phyloP scores from a whole-genome alignment of 2,329 filamentous ascomycete species.

The Escovopsis sp. region DNA sequence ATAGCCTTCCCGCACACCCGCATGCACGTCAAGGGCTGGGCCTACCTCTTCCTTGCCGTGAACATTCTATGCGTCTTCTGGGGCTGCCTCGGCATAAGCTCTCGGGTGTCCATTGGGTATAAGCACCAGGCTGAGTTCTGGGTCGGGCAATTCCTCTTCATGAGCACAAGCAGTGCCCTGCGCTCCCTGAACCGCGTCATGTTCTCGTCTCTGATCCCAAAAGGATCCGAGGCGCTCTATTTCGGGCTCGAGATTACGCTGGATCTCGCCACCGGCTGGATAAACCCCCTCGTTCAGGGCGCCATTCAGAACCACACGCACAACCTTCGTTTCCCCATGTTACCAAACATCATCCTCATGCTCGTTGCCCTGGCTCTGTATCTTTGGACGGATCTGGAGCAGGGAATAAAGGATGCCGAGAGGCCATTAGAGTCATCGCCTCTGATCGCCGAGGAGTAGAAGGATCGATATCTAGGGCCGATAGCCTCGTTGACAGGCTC shows the following conservation, averaged over 20 bases:
- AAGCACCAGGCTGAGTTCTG: slow-evolving; percentile 10
- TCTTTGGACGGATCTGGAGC: slow-evolving; percentile 8
- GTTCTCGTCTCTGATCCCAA: slow-evolving; percentile 9
- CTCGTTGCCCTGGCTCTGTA: slow-evolving; percentile 6
- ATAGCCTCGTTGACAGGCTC: too few species aligned
- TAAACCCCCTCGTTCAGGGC: slow-evolving; percentile 9
- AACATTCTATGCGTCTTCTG: slow-evolving; percentile 9
- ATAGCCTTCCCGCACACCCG: slow-evolving; percentile 4
- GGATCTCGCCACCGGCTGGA: slow-evolving; percentile 9
- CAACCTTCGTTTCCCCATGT: slow-evolving; percentile 10
- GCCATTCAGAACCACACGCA: slow-evolving; percentile 9
- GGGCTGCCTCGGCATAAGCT: slow-evolving; percentile 9
- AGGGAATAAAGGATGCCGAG: slow-evolving; percentile 8
- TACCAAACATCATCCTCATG: slow-evolving; percentile 9
- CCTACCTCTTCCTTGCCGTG: slow-evolving; percentile 7
- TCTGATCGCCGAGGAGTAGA: background rate
- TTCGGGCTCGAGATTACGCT: slow-evolving; percentile 10
- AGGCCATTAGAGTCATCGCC: slow-evolving; percentile 2
- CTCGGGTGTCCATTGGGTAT: slow-evolving; percentile 6
- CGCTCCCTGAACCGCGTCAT: slow-evolving; percentile 9
- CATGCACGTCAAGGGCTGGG: slow-evolving; percentile 8
- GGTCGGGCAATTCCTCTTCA: slow-evolving; percentile 8
- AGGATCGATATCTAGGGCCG: too few species aligned
- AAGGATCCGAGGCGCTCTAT: slow-evolving; percentile 8
- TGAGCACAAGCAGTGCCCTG: slow-evolving; percentile 10